These are phyloP conservation scores for Nepenthes mirabilis DNA, from an alignment of 148 eudicot species.

Conservation along the genomic window DNA sequence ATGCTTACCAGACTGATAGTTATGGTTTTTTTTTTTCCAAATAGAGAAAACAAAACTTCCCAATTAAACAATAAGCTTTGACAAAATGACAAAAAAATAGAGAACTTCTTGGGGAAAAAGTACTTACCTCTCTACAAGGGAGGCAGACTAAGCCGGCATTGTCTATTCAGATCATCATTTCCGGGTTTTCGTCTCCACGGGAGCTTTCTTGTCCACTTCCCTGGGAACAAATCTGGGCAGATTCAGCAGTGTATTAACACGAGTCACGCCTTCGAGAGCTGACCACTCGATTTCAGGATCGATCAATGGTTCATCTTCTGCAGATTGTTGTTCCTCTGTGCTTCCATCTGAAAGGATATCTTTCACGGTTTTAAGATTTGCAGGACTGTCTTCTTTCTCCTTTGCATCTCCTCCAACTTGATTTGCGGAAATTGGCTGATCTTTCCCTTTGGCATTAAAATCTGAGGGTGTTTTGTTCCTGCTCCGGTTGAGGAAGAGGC, in stretches of 20 bases:
- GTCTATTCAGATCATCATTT: neutral
- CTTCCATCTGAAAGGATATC: conserved; percentile 12
- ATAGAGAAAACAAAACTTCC: too few species aligned
- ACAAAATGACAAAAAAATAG: neutral
- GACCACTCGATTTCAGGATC: conserved; percentile 33
- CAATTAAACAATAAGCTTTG: neutral
- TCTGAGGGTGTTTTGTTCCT: conserved; percentile 22
- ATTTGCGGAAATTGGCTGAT: neutral
- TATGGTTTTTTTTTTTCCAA: too few species aligned
- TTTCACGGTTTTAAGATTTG: conserved; percentile 20
- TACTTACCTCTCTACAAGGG: too few species aligned
- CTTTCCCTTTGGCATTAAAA: conserved; percentile 8
- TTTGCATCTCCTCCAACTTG: neutral
- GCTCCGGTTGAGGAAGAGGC: conserved; percentile 59
- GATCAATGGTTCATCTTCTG: neutral
- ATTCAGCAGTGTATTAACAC: conserved; percentile 62
- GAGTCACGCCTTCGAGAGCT: conserved; percentile 75
- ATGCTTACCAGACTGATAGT: too few species aligned
- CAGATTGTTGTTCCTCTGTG: conserved; percentile 9
- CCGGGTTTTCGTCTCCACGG: conserved; percentile 7
- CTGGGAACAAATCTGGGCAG: conserved; percentile 34
- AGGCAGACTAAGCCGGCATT: neutral
- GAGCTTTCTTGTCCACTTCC: neutral
- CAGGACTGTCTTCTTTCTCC: conserved; percentile 18
- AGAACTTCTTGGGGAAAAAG: neutral